Base-by-base conservation (phyloP, 768 basidiomycete genomes). In the Fomitopsis serialis region DNA sequence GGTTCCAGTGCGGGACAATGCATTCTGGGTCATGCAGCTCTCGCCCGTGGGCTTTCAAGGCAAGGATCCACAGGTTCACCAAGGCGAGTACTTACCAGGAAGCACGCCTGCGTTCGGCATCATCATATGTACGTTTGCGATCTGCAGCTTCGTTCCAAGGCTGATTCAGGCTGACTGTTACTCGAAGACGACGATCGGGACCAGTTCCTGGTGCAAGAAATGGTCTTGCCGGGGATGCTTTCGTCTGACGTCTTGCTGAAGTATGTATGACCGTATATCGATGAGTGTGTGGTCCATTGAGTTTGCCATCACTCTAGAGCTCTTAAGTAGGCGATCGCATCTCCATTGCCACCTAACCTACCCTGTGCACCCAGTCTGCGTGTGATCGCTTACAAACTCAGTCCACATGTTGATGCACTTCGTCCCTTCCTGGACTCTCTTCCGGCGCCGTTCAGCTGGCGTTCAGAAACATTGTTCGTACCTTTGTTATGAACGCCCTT, bases 371-470 rank as follows among this genome's bases (percentile, higher is more conserved):
- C 72, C 2, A 61, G 54, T 50, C 56, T 65, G 37, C 57, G 71
- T 1, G 42, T 71, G 6, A 45, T 72, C 21, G 66, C 69, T 1
- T 59, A 63, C 43, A 67, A 67, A 43, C 58, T 72, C 19, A 45
- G 61, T 21, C 65, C 61, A 25, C 70, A 72, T 46, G 50, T 58
- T 10, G 37, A 55, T 12, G 53, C 59, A 22, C 59, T 73, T 3
- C 62, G 59, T 21, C 68, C 69, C n/a, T 73, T 73, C 58, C 59
- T 73, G 35, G 69, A 73, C 50, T 68, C 70, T 0, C 66, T 73
- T n/a, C 72, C 72, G 3, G 47, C 57, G 8, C 71, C 71, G 12
- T 71, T 73, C 55, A 57, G 60, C 22, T 73, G 70, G 69, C 58
- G 70, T 2, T 32, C 70, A 7, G 70, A 72, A 54, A 73, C 68